Evolutionary conservation across 169 alveolate species (phyloP), one percentile per base, ranked within the genome.

Genomic region (Plasmodium reichenowi): DNA sequence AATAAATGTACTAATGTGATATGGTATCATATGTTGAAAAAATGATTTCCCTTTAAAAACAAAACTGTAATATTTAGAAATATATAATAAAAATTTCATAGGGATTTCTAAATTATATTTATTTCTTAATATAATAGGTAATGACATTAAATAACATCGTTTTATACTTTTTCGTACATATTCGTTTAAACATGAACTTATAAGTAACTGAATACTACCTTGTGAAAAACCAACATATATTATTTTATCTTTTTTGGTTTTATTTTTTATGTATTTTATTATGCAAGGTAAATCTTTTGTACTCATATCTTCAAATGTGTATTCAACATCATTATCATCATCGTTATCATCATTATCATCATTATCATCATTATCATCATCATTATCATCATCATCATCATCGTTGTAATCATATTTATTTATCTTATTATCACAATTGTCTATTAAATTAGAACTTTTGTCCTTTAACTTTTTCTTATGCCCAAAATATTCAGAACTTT

Each of bases 301-400:
- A n/a, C 78, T 72, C 89, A 78, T 64, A 56, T 78, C 89, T 15
- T 78, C 89, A 60, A 78, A 78, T 3, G 89, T 78, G 78, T 76
- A 60, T 13, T 60, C 26, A 20, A 26, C 12, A 1, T 24, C 13
- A 32, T 32, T 24, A 6, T 56, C 56, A 8, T 52, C 86, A 9
- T 73, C 59, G 2, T 56, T 58, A 5, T 13, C 72, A 17, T 43
- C 8, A 1, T 71, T 52, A 32, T 50, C 9, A 9, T 59, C 0
- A 13, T 17, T 9, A 0, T 59, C 68, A 59, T 59, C 29, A 13
- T 17, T 24, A 15, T 24, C 70, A 4, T 24, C 43, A 2, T 8
- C 2, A 7, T 60, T 15, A 15, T 60, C 70, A 15, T 10, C 5
- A 32, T 32, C 8, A 32, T 32, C 7, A 32, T 32, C 45, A 32